Percentiles rank a stretch among this genome's conserved stretches.
Evolutionary conservation across 257 asterid species (phyloP).

Genomic region (Penstemon davidsonii): DNA sequence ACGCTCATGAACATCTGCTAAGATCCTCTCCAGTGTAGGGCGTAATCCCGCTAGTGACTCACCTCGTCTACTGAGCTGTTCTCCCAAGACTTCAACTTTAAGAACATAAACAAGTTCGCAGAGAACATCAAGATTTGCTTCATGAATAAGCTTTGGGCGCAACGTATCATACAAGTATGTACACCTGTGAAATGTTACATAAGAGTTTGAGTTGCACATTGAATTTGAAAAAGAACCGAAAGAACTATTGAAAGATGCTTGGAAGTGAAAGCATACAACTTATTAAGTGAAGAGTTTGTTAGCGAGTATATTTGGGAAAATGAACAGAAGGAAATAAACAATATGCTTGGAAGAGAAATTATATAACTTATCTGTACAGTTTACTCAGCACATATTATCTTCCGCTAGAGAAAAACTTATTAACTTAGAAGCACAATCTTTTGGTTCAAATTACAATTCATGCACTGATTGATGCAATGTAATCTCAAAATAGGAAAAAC

Average conservation of each 20-base stretch:
- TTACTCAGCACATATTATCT: no score
- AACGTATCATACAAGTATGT: slow-evolving; percentile 89
- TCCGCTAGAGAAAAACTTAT: no score
- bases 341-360: no score
- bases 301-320: no score
- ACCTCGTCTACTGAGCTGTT: slow-evolving; percentile 82
- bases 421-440: slow-evolving; percentile 3
- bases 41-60: slow-evolving; percentile 88
- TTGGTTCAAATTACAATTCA: slow-evolving; percentile 1
- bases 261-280: slow-evolving; percentile 7
- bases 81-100: slow-evolving; percentile 92
- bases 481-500: background rate
- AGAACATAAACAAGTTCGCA: slow-evolving; percentile 96
- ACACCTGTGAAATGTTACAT: slow-evolving; percentile 62
- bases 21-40: slow-evolving; percentile 86
- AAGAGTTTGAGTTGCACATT: slow-evolving; percentile 24
- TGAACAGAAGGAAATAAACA: no score
- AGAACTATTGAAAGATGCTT: slow-evolving; percentile 4
- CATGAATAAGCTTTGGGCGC: slow-evolving; percentile 94
- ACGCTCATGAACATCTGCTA: slow-evolving; percentile 97
- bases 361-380: no score
- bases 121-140: slow-evolving; percentile 91
- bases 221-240: slow-evolving; percentile 23
- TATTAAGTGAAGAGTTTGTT: background rate
- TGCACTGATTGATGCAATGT: slow-evolving; percentile 8